Conservation (phyloP, 2,329 filamentous ascomycete genomes). For the Gliomastix tumulicola region DNA sequence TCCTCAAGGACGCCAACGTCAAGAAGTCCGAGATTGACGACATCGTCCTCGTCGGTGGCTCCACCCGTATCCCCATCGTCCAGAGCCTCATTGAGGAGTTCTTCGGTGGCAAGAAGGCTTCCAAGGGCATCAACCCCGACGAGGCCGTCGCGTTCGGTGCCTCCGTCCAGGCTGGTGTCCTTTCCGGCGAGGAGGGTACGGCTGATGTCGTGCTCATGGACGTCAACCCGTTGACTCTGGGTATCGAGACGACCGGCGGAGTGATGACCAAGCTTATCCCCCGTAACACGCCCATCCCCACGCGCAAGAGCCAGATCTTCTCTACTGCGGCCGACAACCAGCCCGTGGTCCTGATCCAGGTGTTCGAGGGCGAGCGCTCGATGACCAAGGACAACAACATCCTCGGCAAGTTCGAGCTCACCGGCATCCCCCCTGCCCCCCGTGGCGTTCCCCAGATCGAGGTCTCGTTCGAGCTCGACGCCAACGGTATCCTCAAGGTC, state of each 20-base stretch:
- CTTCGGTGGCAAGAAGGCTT: slow-evolving; percentile 92
- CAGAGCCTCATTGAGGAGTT: slow-evolving; percentile 90
- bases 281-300: slow-evolving; percentile 90
- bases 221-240: slow-evolving; percentile 91
- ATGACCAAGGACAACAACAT: slow-evolving; percentile 97
- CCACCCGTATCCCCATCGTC: slow-evolving; percentile 98
- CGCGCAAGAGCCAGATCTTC: slow-evolving; percentile 97
- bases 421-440: slow-evolving; percentile 87
- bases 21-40: slow-evolving; percentile 94
- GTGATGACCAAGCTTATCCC: slow-evolving; percentile 97
- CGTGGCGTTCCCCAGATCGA: slow-evolving; percentile 98
- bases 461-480: slow-evolving; percentile 94
- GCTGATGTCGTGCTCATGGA: slow-evolving; percentile 88
- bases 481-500: slow-evolving; percentile 97
- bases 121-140: slow-evolving; percentile 99
- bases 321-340: slow-evolving; percentile 96
- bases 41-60: slow-evolving; percentile 96
- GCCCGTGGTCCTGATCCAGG: slow-evolving; percentile 89
- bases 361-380: slow-evolving; percentile 87
- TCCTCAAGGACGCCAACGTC: slow-evolving; percentile 95
- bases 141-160: slow-evolving; percentile 98
- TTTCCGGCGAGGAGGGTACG: slow-evolving; percentile 80
- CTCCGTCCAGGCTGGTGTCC: slow-evolving; percentile 92
- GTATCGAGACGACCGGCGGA: slow-evolving; percentile 95
- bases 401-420: slow-evolving; percentile 97